Evolutionary conservation across 495 filamentous ascomycete species (phyloP).

Genomic region (Bathelium albidoporum): DNA sequence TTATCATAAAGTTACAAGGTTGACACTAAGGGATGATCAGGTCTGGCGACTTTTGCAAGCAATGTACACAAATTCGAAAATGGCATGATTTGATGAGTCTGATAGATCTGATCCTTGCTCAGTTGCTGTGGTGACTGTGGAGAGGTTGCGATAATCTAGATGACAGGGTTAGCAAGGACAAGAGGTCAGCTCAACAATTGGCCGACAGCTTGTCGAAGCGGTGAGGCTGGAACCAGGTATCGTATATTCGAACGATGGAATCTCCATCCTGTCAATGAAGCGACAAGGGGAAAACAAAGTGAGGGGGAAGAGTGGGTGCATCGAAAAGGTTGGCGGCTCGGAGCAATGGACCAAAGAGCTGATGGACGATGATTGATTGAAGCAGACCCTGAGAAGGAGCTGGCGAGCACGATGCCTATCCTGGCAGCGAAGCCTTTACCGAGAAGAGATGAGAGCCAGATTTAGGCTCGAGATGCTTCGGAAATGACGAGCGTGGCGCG

Average conservation of each 20-base stretch:
- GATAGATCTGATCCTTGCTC: not conserved
- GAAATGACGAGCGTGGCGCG: not conserved
- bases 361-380: not conserved
- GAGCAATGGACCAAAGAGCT: not conserved
- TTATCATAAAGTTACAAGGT: not conserved
- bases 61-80: not conserved
- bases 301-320: too few relatives aligned
- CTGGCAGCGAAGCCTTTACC: not conserved
- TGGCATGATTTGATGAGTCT: not conserved
- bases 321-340: not conserved
- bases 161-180: not conserved
- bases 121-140: not conserved
- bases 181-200: too few relatives aligned
- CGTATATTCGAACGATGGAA: too few relatives aligned
- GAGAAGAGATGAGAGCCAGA: not conserved
- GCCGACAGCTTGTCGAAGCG: too few relatives aligned
- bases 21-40: not conserved
- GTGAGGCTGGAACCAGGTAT: too few relatives aligned
- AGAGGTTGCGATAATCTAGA: not conserved
- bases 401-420: not conserved
- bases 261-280: too few relatives aligned
- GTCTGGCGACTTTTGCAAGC: not conserved
- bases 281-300: too few relatives aligned
- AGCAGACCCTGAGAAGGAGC: too few relatives aligned
- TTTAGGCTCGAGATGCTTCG: not conserved